Conservation (phyloP, 768 basidiomycete species). For the Cystofilobasidium ferigula region DNA sequence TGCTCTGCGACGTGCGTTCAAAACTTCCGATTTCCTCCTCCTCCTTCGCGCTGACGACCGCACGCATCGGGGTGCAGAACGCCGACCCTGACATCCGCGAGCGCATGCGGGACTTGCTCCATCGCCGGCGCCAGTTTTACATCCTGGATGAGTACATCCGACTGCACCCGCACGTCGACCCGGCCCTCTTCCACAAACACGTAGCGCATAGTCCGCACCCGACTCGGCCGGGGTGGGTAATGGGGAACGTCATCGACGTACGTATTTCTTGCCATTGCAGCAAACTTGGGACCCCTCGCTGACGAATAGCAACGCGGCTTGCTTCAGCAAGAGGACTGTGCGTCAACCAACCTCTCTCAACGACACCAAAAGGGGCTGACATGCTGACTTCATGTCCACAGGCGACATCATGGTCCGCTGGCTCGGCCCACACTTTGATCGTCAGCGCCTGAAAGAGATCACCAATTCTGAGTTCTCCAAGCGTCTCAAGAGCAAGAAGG, state of each 20-base stretch:
- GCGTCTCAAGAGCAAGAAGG: not conserved
- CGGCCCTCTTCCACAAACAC: slow-evolving; percentile 4
- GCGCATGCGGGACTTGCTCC: slow-evolving; percentile 18
- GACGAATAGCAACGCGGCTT: not conserved
- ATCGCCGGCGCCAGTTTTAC: slow-evolving; percentile 12
- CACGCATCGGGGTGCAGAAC: no score
- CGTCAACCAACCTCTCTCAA: not conserved
- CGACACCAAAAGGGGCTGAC: not conserved
- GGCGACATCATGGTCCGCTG: slow-evolving; percentile 14
- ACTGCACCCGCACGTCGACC: slow-evolving; percentile 8
- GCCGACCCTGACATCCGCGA: not conserved
- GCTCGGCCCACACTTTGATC: slow-evolving; percentile 18
- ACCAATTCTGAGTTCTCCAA: not conserved
- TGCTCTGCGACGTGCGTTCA: slow-evolving; percentile 21
- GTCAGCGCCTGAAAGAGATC: slow-evolving; percentile 17
- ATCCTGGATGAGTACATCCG: slow-evolving; percentile 20
- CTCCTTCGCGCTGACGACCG: no score
- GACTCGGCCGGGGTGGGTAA: not conserved
- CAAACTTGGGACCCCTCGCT: not conserved
- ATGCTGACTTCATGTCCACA: not conserved
- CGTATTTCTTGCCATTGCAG: not conserved
- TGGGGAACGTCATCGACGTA: not conserved
- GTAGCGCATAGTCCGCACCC: not conserved
- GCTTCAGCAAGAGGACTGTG: not conserved
- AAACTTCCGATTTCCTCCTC: no score